These are phyloP conservation scores for Monilinia fructigena DNA, from an alignment of 2,329 filamentous ascomycete genomes.

Conservation along the genomic window DNA sequence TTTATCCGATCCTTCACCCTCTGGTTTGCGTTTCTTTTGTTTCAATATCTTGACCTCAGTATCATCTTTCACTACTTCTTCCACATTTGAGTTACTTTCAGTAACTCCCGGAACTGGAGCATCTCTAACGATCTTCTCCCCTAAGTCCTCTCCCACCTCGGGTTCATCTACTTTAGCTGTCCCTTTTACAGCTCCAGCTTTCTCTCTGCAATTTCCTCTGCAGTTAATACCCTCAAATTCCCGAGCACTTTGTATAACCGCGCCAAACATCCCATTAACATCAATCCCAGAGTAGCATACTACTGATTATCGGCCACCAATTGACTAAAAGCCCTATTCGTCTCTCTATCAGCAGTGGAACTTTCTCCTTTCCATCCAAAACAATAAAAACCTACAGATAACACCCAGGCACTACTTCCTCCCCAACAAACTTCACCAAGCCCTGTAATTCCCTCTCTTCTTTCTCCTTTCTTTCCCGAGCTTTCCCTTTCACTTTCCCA, in stretches of 20 bases:
- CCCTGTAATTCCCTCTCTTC: slow-evolving; percentile 23
- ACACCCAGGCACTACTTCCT: slow-evolving; percentile 44
- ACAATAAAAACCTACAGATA: slow-evolving; percentile 46
- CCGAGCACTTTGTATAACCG: slow-evolving; percentile 52
- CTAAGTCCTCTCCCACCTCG: slow-evolving; percentile 29
- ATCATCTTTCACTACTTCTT: slow-evolving; percentile 3
- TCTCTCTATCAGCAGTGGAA: slow-evolving; percentile 39
- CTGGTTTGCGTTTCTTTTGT: slow-evolving; percentile 32
- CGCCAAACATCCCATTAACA: slow-evolving; percentile 64
- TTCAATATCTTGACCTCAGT: slow-evolving; percentile 28
- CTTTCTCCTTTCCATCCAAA: not conserved
- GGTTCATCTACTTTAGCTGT: slow-evolving; percentile 7
- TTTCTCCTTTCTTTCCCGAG: slow-evolving; percentile 37
- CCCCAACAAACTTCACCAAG: slow-evolving; percentile 45
- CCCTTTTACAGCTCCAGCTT: not conserved
- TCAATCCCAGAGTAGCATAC: slow-evolving; percentile 68
- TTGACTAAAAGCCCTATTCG: slow-evolving; percentile 60
- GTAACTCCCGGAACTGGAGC: slow-evolving; percentile 20
- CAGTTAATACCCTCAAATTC: slow-evolving; percentile 33
- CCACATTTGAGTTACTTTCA: slow-evolving; percentile 12
- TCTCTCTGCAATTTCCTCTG: slow-evolving; percentile 24
- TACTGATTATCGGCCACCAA: slow-evolving; percentile 71
- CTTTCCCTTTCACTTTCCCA: slow-evolving; percentile 23
- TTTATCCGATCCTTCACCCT: slow-evolving; percentile 12
- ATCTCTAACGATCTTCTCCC: slow-evolving; percentile 40